These are phyloP conservation scores for Pseudophaeomoniella oleicola DNA, from an alignment of 2,329 filamentous ascomycete species.

Conservation along the genomic window DNA sequence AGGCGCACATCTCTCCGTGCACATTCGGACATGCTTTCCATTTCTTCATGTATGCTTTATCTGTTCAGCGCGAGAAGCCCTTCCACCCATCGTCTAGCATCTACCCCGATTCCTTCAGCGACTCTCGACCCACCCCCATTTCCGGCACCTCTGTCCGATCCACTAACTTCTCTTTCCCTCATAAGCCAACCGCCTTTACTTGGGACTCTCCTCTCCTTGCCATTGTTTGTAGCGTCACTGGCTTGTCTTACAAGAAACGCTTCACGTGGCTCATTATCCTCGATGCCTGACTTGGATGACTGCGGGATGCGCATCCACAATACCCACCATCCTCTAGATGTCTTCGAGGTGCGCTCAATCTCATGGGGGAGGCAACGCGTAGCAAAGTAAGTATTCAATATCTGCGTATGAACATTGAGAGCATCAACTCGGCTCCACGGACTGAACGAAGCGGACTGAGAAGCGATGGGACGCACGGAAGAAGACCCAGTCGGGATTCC, in stretches of 20 bases:
- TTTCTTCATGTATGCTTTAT: too few relatives aligned
- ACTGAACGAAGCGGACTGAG: slow-evolving; percentile 6
- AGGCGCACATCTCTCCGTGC: too few relatives aligned
- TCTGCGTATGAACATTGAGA: slow-evolving; percentile 45
- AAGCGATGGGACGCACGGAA: slow-evolving; percentile 6
- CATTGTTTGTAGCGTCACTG: slow-evolving; percentile 19
- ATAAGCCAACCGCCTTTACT: slow-evolving; percentile 14
- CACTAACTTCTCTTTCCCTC: slow-evolving; percentile 5
- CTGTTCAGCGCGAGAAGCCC: slow-evolving; percentile 28
- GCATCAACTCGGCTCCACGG: slow-evolving; percentile 43
- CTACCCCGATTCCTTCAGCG: slow-evolving; percentile 29
- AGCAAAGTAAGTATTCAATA: slow-evolving; percentile 40
- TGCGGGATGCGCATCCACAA: slow-evolving; percentile 44
- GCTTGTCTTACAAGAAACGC: slow-evolving; percentile 31
- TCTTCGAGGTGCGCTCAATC: slow-evolving; percentile 48
- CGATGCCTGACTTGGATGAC: slow-evolving; percentile 5
- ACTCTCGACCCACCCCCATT: slow-evolving; percentile 11
- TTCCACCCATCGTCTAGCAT: slow-evolving; percentile 32
- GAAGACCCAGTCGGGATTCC: slow-evolving; percentile 9
- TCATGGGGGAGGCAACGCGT: slow-evolving; percentile 30
- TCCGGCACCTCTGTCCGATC: slow-evolving; percentile 19
- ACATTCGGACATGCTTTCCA: too few relatives aligned
- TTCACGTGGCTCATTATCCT: slow-evolving; percentile 15
- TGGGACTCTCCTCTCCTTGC: slow-evolving; percentile 14
- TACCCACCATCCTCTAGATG: slow-evolving; percentile 51